phyloP scores from a whole-genome alignment of 116 monocot species.

The Trichopus zeylanicus region DNA sequence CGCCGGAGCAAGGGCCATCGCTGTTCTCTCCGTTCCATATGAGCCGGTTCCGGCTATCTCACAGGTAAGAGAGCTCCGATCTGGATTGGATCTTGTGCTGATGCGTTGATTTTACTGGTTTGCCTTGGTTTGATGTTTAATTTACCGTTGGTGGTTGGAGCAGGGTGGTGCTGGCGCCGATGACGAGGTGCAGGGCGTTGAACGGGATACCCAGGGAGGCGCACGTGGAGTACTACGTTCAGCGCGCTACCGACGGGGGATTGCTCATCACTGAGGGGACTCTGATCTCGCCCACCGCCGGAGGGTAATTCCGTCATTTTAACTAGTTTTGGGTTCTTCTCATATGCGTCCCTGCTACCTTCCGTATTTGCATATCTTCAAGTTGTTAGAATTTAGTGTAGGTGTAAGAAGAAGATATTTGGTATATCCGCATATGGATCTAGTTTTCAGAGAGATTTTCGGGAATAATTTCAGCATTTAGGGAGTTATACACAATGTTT shows the following conservation, averaged over 20 bases:
- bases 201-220: constrained; percentile 52
- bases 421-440: too few species aligned
- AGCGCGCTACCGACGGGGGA: constrained; percentile 75
- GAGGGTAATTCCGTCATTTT: constrained; percentile 43
- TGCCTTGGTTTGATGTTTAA: background rate
- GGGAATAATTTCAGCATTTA: too few species aligned
- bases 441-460: too few species aligned
- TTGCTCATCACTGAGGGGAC: constrained; percentile 90
- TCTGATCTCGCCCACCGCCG: constrained; percentile 58
- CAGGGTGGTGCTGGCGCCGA: constrained; percentile 91
- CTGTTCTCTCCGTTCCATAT: constrained; percentile 80
- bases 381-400: too few species aligned
- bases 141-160: background rate
- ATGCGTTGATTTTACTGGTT: background rate
- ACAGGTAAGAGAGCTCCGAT: constrained; percentile 32
- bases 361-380: too few species aligned
- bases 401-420: too few species aligned
- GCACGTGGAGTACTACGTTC: constrained; percentile 66
- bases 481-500: too few species aligned
- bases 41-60: constrained; percentile 60
- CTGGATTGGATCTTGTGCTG: background rate
- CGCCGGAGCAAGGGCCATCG: constrained; percentile 14
- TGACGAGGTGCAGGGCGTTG: constrained; percentile 89
- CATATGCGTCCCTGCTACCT: too few species aligned
- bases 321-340: constrained; percentile 2